phyloP scores from a whole-genome alignment of 768 basidiomycete species.

The Austroboletus eburneus region DNA sequence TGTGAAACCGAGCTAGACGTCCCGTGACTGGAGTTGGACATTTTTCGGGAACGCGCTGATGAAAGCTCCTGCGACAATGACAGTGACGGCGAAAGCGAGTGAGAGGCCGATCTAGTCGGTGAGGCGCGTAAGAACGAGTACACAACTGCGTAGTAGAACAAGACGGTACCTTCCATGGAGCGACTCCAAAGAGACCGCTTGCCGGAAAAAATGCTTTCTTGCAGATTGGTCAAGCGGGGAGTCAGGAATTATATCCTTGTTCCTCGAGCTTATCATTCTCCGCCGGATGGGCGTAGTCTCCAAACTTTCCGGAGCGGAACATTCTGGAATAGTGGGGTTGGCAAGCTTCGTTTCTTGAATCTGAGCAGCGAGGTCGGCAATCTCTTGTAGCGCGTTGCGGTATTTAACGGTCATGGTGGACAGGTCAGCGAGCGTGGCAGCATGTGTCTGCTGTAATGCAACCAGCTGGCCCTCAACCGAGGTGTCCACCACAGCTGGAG shows the following conservation, averaged over 20 bases:
- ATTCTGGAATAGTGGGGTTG: slow-evolving; percentile 42
- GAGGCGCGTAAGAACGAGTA: slow-evolving; percentile 8
- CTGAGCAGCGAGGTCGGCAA: slow-evolving; percentile 90
- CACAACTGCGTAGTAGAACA: slow-evolving; percentile 3
- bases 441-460: slow-evolving; percentile 77
- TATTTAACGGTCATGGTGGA: slow-evolving; percentile 79
- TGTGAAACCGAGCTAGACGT: slow-evolving; percentile 64
- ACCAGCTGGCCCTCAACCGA: slow-evolving; percentile 59
- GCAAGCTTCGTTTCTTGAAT: slow-evolving; percentile 81
- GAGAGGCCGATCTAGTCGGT: slow-evolving; percentile 73
- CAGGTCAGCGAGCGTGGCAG: slow-evolving; percentile 74
- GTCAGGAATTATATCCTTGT: slow-evolving; percentile 41
- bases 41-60: slow-evolving; percentile 81
- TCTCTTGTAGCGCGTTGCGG: slow-evolving; percentile 83
- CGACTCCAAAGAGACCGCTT: slow-evolving; percentile 83
- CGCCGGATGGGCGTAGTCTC: slow-evolving; percentile 49
- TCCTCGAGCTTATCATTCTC: slow-evolving; percentile 48
- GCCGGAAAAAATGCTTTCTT: slow-evolving; percentile 80
- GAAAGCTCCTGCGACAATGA: slow-evolving; percentile 97
- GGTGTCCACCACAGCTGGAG: slow-evolving; percentile 33
- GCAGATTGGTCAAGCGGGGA: slow-evolving; percentile 51
- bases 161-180: slow-evolving; percentile 73
- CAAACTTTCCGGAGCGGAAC: slow-evolving; percentile 34
- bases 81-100: slow-evolving; percentile 90
- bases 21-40: slow-evolving; percentile 72